Evolutionary conservation across 176 grass and related monocot genomes (phyloP).

Genomic region (Melocanna baccifera): DNA sequence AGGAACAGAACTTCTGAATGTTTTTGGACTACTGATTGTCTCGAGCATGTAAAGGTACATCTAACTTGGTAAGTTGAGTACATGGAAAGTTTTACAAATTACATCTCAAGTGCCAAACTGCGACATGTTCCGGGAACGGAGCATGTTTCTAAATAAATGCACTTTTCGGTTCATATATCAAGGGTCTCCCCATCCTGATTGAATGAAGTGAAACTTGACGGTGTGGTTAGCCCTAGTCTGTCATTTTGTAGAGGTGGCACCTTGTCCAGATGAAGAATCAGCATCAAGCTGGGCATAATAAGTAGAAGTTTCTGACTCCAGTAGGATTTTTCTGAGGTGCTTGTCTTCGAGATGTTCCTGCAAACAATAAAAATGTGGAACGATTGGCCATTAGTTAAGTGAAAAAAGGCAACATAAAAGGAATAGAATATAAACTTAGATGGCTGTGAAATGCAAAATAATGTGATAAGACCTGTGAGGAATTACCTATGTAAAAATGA

Average conservation of each 20-base stretch:
- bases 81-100: not conserved
- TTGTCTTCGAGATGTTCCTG: constrained; percentile 88
- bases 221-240: not conserved
- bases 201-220: not conserved
- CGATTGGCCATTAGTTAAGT: not conserved
- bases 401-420: not conserved
- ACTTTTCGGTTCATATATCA: constrained; percentile 7
- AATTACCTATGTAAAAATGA: not conserved
- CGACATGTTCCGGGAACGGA: not conserved
- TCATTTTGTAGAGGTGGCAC: not conserved
- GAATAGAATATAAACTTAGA: not conserved
- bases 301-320: constrained; percentile 52
- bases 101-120: not conserved
- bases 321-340: constrained; percentile 63
- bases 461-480: not conserved
- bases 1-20: not conserved
- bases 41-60: not conserved
- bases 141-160: not conserved
- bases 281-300: constrained; percentile 44
- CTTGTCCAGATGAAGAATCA: constrained; percentile 14
- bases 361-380: constrained; percentile 18
- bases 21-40: not conserved
- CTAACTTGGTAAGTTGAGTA: not conserved
- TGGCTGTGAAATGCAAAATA: not conserved
- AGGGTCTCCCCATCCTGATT: not conserved